Evolutionary conservation across 2,329 filamentous ascomycete species (phyloP).

Genomic region (Iodosphaeria phyllophila): DNA sequence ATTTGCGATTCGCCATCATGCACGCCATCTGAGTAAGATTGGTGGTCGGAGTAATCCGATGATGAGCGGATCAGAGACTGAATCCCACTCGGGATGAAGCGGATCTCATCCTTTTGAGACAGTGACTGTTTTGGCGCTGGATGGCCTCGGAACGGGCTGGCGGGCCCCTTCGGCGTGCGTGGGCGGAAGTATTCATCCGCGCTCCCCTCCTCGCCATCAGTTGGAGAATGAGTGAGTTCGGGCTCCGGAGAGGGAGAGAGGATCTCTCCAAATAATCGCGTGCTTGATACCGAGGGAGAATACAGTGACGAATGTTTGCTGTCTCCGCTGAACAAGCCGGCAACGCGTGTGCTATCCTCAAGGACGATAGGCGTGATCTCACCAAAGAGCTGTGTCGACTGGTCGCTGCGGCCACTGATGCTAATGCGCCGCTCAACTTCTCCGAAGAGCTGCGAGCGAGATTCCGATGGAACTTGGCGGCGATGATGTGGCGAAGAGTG

Average conservation of each 20-base stretch:
- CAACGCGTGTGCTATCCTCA: too few relatives aligned
- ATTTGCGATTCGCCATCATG: constrained; percentile 7
- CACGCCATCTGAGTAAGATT: constrained; percentile 10
- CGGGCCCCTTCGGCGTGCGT: constrained; percentile 7
- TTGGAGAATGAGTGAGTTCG: constrained; percentile 13
- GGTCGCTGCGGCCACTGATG: not conserved
- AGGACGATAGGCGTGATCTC: constrained; percentile 11
- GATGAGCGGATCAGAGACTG: constrained; percentile 1
- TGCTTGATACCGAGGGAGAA: not conserved
- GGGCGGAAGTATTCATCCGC: constrained; percentile 15
- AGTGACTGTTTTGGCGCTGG: constrained; percentile 4
- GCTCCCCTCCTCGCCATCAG: constrained; percentile 9
- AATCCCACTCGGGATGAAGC: constrained; percentile 7
- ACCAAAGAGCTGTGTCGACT: constrained; percentile 10
- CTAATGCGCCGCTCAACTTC: constrained; percentile 8
- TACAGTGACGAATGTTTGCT: too few relatives aligned
- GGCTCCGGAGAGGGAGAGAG: constrained; percentile 9
- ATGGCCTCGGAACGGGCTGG: too few relatives aligned
- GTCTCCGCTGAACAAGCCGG: too few relatives aligned
- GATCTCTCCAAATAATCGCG: constrained; percentile 4
- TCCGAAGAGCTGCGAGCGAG: constrained; percentile 11
- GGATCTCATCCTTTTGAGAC: too few relatives aligned
- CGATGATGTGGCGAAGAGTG: constrained; percentile 7
- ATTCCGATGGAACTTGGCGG: too few relatives aligned
- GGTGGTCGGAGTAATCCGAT: not conserved